Conservation (phyloP, 73 alveolate genomes). For the Paramecium octaurelia region DNA sequence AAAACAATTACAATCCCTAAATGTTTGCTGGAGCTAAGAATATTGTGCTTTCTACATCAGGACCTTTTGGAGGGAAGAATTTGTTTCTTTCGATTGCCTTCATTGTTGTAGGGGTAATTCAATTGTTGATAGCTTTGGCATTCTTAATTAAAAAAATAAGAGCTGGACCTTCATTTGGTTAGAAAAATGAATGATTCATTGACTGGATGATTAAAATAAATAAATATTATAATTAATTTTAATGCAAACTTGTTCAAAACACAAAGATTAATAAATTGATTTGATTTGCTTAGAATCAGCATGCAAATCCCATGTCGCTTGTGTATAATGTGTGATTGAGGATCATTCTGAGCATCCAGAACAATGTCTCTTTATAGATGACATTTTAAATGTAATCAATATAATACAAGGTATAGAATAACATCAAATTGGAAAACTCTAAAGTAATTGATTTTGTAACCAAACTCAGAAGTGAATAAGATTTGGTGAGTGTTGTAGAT, state of each 20-base stretch:
- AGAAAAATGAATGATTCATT: conserved; percentile 27
- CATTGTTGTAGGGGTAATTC: conserved; percentile 78
- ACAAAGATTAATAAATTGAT: background rate
- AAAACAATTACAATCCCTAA: conserved; percentile 75
- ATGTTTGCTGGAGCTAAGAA: conserved; percentile 77
- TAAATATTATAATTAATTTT: background rate
- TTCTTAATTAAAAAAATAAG: conserved; percentile 52
- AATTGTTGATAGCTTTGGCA: conserved; percentile 70
- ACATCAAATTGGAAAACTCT: background rate
- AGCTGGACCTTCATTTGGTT: conserved; percentile 54
- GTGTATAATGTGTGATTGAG: conserved; percentile 34
- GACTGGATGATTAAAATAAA: background rate
- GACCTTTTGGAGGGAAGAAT: conserved; percentile 87
- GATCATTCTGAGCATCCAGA: conserved; percentile 36
- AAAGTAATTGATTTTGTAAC: background rate
- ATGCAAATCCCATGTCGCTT: background rate
- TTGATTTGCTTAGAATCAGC: background rate
- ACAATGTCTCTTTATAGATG: conserved; percentile 7
- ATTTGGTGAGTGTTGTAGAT: background rate
- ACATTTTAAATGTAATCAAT: background rate
- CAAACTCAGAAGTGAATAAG: background rate
- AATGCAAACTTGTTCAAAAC: background rate
- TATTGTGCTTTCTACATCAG: conserved; percentile 78
- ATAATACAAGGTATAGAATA: background rate
- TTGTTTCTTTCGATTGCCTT: conserved; percentile 73